phyloP scores from a whole-genome alignment of 75 land plant species.

The Pinus tabuliformis region DNA sequence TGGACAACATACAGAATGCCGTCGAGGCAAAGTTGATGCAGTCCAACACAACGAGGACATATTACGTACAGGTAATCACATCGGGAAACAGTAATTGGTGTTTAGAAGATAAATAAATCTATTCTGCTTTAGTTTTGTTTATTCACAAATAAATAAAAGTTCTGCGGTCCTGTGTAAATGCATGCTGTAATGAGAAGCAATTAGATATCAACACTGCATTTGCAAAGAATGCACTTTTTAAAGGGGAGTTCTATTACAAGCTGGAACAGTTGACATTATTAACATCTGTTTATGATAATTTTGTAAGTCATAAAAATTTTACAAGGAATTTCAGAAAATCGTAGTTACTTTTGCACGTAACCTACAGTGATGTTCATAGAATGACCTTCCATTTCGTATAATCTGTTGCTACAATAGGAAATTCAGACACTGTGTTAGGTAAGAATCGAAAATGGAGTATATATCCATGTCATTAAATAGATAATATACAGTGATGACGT shows the following conservation, averaged over 20 bases:
- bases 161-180: not conserved
- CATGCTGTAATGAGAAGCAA: not conserved
- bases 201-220: not conserved
- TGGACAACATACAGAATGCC: slow-evolving; percentile 82
- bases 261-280: not conserved
- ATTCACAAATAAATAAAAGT: too few species aligned
- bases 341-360: not conserved
- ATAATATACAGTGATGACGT: too few species aligned
- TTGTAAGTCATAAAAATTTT: not conserved
- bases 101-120: not conserved
- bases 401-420: too few species aligned
- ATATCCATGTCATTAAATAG: too few species aligned
- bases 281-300: not conserved
- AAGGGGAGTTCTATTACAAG: not conserved
- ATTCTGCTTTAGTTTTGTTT: not conserved
- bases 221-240: not conserved
- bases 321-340: not conserved
- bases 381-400: too few species aligned
- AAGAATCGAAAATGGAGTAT: too few species aligned
- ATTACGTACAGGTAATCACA: slow-evolving; percentile 66
- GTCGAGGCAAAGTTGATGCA: slow-evolving; percentile 78
- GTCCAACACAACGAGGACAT: slow-evolving; percentile 69
- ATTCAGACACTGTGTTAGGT: too few species aligned
- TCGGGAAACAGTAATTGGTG: not conserved
- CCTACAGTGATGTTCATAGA: not conserved